Conservation (phyloP, 495 filamentous ascomycete genomes). For the Penicillium samsonianum region DNA sequence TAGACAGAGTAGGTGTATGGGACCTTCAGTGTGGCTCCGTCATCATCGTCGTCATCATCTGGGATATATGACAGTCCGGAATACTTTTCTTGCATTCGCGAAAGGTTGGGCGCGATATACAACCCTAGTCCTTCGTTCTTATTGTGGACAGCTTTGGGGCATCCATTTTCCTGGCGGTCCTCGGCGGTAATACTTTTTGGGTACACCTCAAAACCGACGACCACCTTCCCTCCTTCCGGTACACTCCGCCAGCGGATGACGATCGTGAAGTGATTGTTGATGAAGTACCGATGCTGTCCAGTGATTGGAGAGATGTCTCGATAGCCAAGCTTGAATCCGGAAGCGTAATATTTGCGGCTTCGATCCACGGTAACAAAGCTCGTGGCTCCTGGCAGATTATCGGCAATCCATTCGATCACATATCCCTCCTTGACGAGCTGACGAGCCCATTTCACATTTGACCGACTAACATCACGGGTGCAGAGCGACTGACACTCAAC, state of each 20-base stretch:
- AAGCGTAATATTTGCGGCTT: conserved; percentile 85
- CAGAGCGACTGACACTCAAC: conserved; percentile 77
- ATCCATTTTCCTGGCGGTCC: conserved; percentile 61
- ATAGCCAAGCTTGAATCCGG: conserved; percentile 92
- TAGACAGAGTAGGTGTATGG: conserved; percentile 94
- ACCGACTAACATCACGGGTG: conserved; percentile 61
- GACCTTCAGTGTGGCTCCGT: conserved; percentile 71
- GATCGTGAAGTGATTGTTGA: conserved; percentile 92
- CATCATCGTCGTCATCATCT: conserved; percentile 55
- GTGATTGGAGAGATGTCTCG: conserved; percentile 63
- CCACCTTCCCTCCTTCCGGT: conserved; percentile 74
- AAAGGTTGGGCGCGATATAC: conserved; percentile 62
- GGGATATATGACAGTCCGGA: conserved; percentile 60
- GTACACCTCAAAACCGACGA: conserved; percentile 93
- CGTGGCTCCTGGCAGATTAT: conserved; percentile 91
- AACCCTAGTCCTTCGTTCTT: conserved; percentile 66
- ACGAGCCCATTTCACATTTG: conserved; percentile 68
- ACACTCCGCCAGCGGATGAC: conserved; percentile 81
- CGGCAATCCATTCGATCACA: conserved; percentile 93
- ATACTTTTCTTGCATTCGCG: conserved; percentile 57
- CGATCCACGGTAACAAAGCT: conserved; percentile 91
- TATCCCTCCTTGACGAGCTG: conserved; percentile 81
- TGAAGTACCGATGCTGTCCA: conserved; percentile 67
- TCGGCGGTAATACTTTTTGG: conserved; percentile 75
- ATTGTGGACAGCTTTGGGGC: conserved; percentile 65